Base-by-base conservation (phyloP, 2,329 filamentous ascomycete species). In the Byssoonygena ceratinophila region DNA sequence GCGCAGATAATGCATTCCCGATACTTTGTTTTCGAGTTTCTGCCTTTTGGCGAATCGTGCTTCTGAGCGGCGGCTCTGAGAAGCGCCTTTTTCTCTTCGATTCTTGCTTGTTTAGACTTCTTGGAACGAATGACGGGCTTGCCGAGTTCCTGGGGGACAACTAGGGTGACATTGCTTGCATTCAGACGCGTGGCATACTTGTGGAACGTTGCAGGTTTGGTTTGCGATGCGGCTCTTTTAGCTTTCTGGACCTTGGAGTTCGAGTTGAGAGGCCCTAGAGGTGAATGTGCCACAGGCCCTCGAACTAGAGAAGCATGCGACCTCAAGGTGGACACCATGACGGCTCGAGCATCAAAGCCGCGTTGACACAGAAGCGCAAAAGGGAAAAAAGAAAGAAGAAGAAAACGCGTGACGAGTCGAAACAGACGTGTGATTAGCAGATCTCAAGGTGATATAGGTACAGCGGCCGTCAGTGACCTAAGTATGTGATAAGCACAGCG, bases 1-100 rank as follows among this genome's bases (percentile, higher is more conserved):
- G 34, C 23, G 52, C 56, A 57, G n/a, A 56, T 52, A 14, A 45
- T 6, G 23, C 56, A 57, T 52, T 52, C 45, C 11, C 52, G 54
- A 12, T 20, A 39, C 9, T 2, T 20, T 3, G 20, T 18, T 27
- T 20, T 22, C 12, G 14, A 18, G 12, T 22, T 34, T 8, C 4
- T 31, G 2, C 3, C 8, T 6, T 31, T 11, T 45, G 25, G 3
- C 16, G 14, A 8, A 6, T 31, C 29, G n/a, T 18, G 34, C 34
- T 20, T 46, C 3, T 22, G 43, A 32, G 16, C 27, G 9, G 25
- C 25, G n/a, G 27, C 18, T 20, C 43, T 8, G 4, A 46, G 43
- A 11, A 29, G 11, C 2, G 41, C 41, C 5, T 34, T 46, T 46
- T 5, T 32, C 9, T 46, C 16, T 34, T 46, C 12, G 7, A 29